Conservation (phyloP, 179 eudicot genomes). For the Amaranthus tricolor region DNA sequence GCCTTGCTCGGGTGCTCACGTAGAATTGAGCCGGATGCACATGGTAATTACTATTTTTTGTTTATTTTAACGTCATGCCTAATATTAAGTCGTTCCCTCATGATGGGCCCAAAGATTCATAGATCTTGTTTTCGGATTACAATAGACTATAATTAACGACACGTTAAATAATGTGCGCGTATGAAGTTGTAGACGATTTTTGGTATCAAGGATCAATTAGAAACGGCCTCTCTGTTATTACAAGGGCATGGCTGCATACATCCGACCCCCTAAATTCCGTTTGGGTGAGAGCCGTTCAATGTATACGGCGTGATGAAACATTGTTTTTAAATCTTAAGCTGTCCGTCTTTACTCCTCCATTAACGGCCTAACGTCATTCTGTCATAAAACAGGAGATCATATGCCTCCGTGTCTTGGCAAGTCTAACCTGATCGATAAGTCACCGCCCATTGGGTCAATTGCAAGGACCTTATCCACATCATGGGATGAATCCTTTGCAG, state of each 20-base stretch:
- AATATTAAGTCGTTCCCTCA: too few species aligned
- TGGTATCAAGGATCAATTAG: too few species aligned
- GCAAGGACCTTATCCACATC: slow-evolving; percentile 80
- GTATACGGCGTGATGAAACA: background rate
- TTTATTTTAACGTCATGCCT: background rate
- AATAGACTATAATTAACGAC: too few species aligned
- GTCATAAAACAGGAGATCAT: slow-evolving; percentile 31
- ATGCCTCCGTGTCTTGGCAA: slow-evolving; percentile 33
- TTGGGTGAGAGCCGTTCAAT: too few species aligned
- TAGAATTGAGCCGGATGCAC: slow-evolving; percentile 35
- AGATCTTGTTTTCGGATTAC: too few species aligned
- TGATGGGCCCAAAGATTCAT: too few species aligned
- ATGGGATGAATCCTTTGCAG: slow-evolving; percentile 63
- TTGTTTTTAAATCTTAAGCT: background rate
- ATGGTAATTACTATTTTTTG: slow-evolving; percentile 33
- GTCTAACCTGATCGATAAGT: slow-evolving; percentile 79
- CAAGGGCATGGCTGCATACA: too few species aligned
- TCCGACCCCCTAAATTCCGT: too few species aligned
- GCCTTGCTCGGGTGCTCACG: slow-evolving; percentile 34
- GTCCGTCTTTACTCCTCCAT: background rate
- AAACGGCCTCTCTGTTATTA: too few species aligned
- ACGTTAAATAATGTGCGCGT: too few species aligned
- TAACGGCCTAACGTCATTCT: slow-evolving; percentile 9
- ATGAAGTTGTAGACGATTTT: too few species aligned
- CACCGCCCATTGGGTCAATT: slow-evolving; percentile 90